Evolutionary conservation across 169 alveolate genomes (phyloP), one percentile per base, ranked within the genome.

Genomic region (Hepatocystis sp.): DNA sequence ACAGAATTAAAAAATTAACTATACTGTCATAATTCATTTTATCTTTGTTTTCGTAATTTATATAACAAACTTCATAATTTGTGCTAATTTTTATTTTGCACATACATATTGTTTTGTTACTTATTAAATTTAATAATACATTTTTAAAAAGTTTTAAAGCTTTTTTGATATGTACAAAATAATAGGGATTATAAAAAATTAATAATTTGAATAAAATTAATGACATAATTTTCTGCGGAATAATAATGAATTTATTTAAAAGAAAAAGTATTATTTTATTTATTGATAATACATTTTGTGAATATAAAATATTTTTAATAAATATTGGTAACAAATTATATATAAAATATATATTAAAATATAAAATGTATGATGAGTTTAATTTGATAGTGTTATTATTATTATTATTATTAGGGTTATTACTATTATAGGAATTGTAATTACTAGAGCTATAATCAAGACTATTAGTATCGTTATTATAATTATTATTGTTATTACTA

Each of bases 151-250:
- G 39, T 13, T 46, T 56, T 51, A 71, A 27, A 8, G 86, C 86
- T 64, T 71, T 71, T 71, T 61, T 71, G 27, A 71, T 58, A 58
- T 60, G 86, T 46, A 58, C 58, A 58, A 58, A 71, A 44, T 71
- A 71, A 52, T 71, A 71, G 2, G 86, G 86, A 39, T 71, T 71
- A 49, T 71, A 71, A 30, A 71, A 71, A 71, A 71, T 58, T 44
- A 71, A 42, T 36, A 71, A 51, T 71, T 71, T 71, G 42, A 71
- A 71, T 58, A 71, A 71, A 19, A 71, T 71, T 8, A 71, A 36
- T 13, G 86, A 71, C 15, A 71, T 23, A 11, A 52, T 58, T 56
- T 71, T 71, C 51, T 71, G 86, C 19, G 86, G 86, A 27, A 71
- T 71, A 42, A 71, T 71, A 58, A 71, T 52, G 39, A 71, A 71